Evolutionary conservation across 225 moss, liverwort and hornwort genomes (phyloP), one percentile per base, ranked within the genome.

Genomic region (Climacium dendroides): DNA sequence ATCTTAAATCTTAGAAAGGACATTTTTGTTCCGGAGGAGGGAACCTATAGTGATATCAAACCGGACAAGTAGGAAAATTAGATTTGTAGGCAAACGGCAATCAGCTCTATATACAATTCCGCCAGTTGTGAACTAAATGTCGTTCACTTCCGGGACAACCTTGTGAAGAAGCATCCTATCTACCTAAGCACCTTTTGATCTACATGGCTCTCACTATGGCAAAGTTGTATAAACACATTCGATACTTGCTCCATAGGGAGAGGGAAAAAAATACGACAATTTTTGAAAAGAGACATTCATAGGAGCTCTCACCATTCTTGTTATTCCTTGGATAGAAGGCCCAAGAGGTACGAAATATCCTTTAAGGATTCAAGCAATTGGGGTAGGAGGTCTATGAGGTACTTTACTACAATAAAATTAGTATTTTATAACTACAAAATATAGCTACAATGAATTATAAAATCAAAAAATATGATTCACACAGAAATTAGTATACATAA

Each of bases 81-180:
- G 1, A 69, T 39, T n/a, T 69, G 69, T 1, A 69, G 2, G 41
- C 5, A 0, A 69, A 69, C 0, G 4, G 2, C 7, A 23, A 22
- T 19, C 0, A 5, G 0, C 24, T 69, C 4, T 24, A 0, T 0
- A 1, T 0, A 24, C 1, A 0, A 0, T 20, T 20, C 1, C 2
- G 0, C n/a, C n/a, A n/a, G n/a, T 70, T 41, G 70, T 14, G 0
- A 70, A 41, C 0, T 70, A 6, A 41, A 15, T 0, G 4, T 8
- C 15, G 8, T 15, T 41, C 1, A 14, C 5, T 0, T 70, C 70
- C 25, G 0, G 0, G 1, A 1, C 15, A 70, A 14, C 24, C 24
- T 8, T 0, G 0, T 5, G 25, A 25, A 41, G 3, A 41, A 41
- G 7, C 0, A 0, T 5, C 10, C 3, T 28, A 7, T 4, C 7